Conservation (phyloP, 2,329 filamentous ascomycete species). For the Penicillium sp. region DNA sequence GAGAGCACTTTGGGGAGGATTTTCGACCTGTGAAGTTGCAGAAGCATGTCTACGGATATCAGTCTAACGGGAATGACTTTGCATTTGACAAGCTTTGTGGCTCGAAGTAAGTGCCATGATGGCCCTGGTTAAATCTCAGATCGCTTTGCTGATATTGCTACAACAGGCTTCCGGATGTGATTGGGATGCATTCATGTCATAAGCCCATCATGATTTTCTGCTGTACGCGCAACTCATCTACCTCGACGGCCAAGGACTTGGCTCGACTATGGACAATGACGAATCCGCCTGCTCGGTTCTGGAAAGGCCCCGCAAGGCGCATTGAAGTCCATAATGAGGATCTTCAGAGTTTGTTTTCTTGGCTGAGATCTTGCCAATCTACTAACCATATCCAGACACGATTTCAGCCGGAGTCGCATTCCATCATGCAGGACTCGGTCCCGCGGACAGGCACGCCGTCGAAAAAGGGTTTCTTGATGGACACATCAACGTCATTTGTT, state of each 20-base stretch:
- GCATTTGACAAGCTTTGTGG: conserved; percentile 67
- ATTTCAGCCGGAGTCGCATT: conserved; percentile 63
- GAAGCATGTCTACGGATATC: conserved; percentile 70
- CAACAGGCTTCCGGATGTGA: conserved; percentile 57
- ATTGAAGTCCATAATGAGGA: conserved; percentile 54
- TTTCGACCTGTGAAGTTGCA: conserved; percentile 71
- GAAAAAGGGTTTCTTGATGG: conserved; percentile 65
- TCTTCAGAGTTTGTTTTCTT: conserved; percentile 47
- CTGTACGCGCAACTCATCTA: conserved; percentile 65
- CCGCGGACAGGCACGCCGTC: conserved; percentile 57
- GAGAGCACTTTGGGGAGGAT: conserved; percentile 69
- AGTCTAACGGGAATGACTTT: conserved; percentile 62
- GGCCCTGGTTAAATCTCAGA: neutral
- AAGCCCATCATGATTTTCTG: conserved; percentile 85
- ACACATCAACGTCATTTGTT: conserved; percentile 74
- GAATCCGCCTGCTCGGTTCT: conserved; percentile 51
- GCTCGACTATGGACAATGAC: conserved; percentile 59
- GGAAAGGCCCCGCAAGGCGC: conserved; percentile 53
- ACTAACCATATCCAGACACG: conserved; percentile 34
- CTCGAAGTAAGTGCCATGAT: conserved; percentile 42
- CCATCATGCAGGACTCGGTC: conserved; percentile 71
- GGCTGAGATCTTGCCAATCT: neutral
- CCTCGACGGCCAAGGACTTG: conserved; percentile 61
- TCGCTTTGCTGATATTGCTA: neutral
- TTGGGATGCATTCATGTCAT: conserved; percentile 58